Evolutionary conservation across 306 rosid genomes (phyloP), one percentile per base, ranked within the genome.

Genomic region (Glycyrrhiza uralensis): DNA sequence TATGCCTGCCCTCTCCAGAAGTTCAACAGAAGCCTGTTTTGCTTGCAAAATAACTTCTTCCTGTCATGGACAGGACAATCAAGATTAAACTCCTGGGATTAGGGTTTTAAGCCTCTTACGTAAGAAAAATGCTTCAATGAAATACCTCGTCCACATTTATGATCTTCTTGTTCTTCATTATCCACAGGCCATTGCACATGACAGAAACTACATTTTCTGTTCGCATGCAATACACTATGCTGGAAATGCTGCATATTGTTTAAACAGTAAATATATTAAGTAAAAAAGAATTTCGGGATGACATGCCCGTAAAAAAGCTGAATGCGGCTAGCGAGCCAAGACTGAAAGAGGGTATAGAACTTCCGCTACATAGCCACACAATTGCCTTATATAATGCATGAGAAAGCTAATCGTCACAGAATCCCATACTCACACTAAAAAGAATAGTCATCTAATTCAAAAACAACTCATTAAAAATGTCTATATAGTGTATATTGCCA

Each of bases 181-280:
- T 90, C 98, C 97, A 93, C 28, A 15, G 72, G 20, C 98, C 96
- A 24, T 90, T 87, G 89, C 97, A 93, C 88, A 93, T 93, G 36
- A 93, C 89, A 68, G 93, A 82, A 30, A 78, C 81, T 69, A 88
- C 80, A 56, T 90, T 90, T 84, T 93, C 93, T 41, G 91, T 87
- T 71, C 96, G 82, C 96, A 92, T 88, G 75, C 87, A 69, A 69
- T 90, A 90, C 14, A 92, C 96, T 23, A 92, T 82, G 87, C 86
- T 85, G 44, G 96, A 92, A 79, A 90, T 81, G 83, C 98, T 92
- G 92, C 87, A 75, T 15, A 23, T 33, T 72, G 49, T 30, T 19
- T 50, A 55, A 69, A 80, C 49, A 69, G 68, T 23, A 41, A 8
- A 57, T 76, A 66, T 60, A 69, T 45, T 28, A 78, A 66, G 62